Percentiles rank a stretch among this genome's conserved stretches.
phyloP scores from a whole-genome alignment of 805 yeast genomes.

The Wickerhamomyces pijperi region DNA sequence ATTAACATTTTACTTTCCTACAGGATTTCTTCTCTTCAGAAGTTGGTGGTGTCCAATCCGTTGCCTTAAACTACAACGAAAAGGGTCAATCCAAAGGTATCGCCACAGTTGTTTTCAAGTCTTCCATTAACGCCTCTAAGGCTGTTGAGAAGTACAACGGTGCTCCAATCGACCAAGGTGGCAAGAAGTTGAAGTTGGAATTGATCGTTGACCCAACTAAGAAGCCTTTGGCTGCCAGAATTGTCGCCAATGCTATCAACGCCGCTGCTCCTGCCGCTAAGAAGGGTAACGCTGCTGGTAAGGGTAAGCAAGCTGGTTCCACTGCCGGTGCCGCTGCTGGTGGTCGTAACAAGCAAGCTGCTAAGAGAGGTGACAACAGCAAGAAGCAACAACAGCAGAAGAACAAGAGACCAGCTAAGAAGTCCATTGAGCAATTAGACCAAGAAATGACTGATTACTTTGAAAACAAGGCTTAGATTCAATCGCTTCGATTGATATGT shows the following conservation, averaged over 20 bases:
- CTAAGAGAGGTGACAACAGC: conserved; percentile 5
- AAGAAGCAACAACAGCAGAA: conserved; percentile 19
- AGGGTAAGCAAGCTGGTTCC: no score
- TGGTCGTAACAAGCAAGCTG: conserved; percentile 4
- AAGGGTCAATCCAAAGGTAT: conserved; percentile 86
- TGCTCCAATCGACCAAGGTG: conserved; percentile 88
- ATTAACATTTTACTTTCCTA: conserved; percentile 15
- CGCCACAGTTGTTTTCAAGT: conserved; percentile 75
- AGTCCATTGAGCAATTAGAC: conserved; percentile 87
- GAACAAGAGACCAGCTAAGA: conserved; percentile 37
- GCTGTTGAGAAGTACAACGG: conserved; percentile 84
- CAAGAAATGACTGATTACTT: conserved; percentile 98
- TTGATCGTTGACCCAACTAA: conserved; percentile 76
- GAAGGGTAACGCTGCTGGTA: conserved; percentile 12
- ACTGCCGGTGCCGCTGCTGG: no score
- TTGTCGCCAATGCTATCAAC: conserved; percentile 34
- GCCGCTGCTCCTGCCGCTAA: conserved; percentile 1
- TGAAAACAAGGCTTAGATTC: conserved; percentile 30
- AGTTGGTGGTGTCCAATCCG: conserved; percentile 73
- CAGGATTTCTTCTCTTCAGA: conserved; percentile 83
- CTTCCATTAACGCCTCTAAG: conserved; percentile 54
- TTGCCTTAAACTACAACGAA: conserved; percentile 70
- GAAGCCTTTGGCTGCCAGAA: conserved; percentile 67
- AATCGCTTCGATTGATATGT: no score
- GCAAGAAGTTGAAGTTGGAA: conserved; percentile 64